Conservation (phyloP, 2,329 filamentous ascomycete genomes). For the Dendrostoma leiphaemia region DNA sequence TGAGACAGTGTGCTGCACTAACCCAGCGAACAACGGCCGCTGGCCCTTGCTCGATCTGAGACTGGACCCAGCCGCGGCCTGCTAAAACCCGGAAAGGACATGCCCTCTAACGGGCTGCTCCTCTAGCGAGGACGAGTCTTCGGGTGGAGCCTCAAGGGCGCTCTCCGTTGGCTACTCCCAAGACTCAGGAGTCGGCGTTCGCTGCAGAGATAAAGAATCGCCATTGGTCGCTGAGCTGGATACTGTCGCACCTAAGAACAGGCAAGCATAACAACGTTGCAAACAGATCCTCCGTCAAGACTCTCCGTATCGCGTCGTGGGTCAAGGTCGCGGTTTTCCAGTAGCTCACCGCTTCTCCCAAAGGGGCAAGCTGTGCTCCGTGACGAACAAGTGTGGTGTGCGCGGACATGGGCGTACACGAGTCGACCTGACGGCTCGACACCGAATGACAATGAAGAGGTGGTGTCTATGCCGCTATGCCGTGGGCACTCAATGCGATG, state of each 20-base stretch:
- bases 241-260: background rate
- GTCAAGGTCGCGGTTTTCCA: background rate
- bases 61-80: slow-evolving; percentile 10
- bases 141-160: background rate
- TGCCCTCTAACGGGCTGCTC: background rate
- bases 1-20: slow-evolving; percentile 17
- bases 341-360: background rate
- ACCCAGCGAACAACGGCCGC: slow-evolving; percentile 3
- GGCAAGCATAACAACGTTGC: background rate
- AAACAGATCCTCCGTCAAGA: background rate
- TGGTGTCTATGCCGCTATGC: no score
- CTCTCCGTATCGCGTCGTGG: background rate
- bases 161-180: background rate
- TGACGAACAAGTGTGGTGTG: background rate
- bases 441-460: background rate
- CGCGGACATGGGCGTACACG: background rate
- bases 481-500: no score
- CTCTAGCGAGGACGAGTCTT: background rate
- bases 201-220: background rate
- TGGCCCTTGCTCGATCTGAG: slow-evolving; percentile 13
- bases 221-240: background rate
- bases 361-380: background rate
- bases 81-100: background rate
- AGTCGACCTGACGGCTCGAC: no score
- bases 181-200: background rate